phyloP scores from a whole-genome alignment of 345 rosid genomes.

The Physaria fendleri region DNA sequence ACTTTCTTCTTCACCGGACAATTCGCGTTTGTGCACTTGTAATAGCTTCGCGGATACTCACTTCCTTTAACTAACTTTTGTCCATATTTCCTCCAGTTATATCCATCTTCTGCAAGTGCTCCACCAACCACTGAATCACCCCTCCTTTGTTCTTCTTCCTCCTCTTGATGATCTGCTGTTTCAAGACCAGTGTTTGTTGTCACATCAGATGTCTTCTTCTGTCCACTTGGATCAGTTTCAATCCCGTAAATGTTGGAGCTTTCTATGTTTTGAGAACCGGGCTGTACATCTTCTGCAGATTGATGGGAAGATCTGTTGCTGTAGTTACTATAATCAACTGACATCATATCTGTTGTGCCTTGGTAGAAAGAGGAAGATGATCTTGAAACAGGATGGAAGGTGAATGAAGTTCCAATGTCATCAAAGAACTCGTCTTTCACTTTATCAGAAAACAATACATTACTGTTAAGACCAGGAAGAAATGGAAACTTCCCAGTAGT shows the following conservation, averaged over 20 bases:
- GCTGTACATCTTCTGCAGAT: conserved; percentile 33
- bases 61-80: conserved; percentile 97
- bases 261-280: conserved; percentile 36
- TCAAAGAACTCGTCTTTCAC: conserved; percentile 56
- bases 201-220: conserved; percentile 33
- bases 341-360: conserved; percentile 32
- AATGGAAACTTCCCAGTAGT: conserved; percentile 82
- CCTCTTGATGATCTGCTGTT: conserved; percentile 58
- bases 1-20: conserved; percentile 95
- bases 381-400: conserved; percentile 62
- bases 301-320: conserved; percentile 32
- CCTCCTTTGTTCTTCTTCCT: conserved; percentile 63
- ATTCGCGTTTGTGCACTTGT: conserved; percentile 84
- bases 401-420: conserved; percentile 58
- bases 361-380: conserved; percentile 46
- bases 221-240: conserved; percentile 28
- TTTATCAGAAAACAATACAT: conserved; percentile 40
- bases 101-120: conserved; percentile 94
- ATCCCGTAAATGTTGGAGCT: conserved; percentile 35
- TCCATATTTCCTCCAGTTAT: conserved; percentile 95
- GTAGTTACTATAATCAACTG: conserved; percentile 46
- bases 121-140: conserved; percentile 46
- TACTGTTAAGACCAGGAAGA: conserved; percentile 39
- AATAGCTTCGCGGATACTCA: conserved; percentile 94
- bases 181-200: conserved; percentile 35